phyloP scores from a whole-genome alignment of 345 rosid genomes.

The Clausena lansium region DNA sequence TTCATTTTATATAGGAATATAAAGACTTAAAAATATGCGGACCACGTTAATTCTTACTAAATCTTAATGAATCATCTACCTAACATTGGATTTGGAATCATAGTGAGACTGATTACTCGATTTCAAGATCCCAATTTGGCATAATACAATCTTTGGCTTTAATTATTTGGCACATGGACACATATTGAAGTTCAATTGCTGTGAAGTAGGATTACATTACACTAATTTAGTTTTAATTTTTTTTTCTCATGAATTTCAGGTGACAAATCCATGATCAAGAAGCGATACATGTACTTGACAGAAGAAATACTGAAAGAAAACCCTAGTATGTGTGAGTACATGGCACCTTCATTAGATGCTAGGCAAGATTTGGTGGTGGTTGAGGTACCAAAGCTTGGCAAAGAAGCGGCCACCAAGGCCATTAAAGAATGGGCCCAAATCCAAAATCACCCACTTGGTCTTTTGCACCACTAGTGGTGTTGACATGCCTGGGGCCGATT shows the following conservation, averaged over 20 bases:
- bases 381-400: conserved; percentile 47
- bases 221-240: neutral
- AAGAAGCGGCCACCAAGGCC: conserved; percentile 52
- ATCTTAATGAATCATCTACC: neutral
- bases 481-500: conserved; percentile 64
- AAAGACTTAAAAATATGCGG: neutral
- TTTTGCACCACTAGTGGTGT: conserved; percentile 56
- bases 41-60: neutral
- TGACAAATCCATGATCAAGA: conserved; percentile 48
- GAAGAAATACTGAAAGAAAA: conserved; percentile 46
- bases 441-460: conserved; percentile 54
- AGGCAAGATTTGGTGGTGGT: conserved; percentile 50
- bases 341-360: conserved; percentile 44
- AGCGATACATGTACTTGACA: conserved; percentile 38
- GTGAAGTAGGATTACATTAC: too few species aligned
- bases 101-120: neutral
- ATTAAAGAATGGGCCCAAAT: conserved; percentile 55
- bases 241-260: conserved; percentile 28
- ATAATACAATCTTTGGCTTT: neutral
- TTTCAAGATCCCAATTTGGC: neutral
- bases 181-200: too few species aligned
- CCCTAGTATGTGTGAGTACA: conserved; percentile 32
- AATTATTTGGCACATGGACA: neutral
- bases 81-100: neutral
- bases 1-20: neutral